Evolutionary conservation across 192 early-diverging fungal genomes (phyloP).

Genomic region (Rhizophagus sp.): DNA sequence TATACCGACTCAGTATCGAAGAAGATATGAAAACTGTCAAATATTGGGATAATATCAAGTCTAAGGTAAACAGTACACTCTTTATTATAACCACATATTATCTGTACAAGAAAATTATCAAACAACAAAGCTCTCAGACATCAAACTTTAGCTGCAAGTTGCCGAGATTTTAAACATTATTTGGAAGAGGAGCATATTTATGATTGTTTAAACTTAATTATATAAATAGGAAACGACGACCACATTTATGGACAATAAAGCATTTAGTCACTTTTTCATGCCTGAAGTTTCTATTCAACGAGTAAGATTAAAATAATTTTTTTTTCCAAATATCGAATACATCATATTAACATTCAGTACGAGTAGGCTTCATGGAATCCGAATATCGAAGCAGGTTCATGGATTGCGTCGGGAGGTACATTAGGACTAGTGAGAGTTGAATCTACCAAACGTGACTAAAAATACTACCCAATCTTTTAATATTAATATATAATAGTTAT

Average conservation of each 20-base stretch:
- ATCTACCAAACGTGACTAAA: slow-evolving; percentile 14
- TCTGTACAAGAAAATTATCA: too few relatives aligned
- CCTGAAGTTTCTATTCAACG: slow-evolving; percentile 28
- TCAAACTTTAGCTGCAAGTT: too few relatives aligned
- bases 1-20: slow-evolving; percentile 16
- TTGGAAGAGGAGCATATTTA: not conserved
- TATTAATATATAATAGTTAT: too few relatives aligned
- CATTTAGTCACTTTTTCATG: slow-evolving; percentile 3
- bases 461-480: not conserved
- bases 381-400: slow-evolving; percentile 23
- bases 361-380: slow-evolving; percentile 38
- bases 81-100: too few relatives aligned
- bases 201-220: not conserved
- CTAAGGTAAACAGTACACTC: not conserved
- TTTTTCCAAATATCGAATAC: not conserved
- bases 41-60: slow-evolving; percentile 27
- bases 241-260: not conserved
- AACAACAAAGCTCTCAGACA: too few relatives aligned
- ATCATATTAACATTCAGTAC: not conserved
- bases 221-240: slow-evolving; percentile 5
- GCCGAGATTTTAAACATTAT: too few relatives aligned
- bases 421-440: slow-evolving; percentile 38
- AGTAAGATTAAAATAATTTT: slow-evolving; percentile 9
- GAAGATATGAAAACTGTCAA: not conserved
- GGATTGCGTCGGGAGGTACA: slow-evolving; percentile 39